Evolutionary conservation across 306 rosid genomes (phyloP).

Genomic region (Begonia masoniana): DNA sequence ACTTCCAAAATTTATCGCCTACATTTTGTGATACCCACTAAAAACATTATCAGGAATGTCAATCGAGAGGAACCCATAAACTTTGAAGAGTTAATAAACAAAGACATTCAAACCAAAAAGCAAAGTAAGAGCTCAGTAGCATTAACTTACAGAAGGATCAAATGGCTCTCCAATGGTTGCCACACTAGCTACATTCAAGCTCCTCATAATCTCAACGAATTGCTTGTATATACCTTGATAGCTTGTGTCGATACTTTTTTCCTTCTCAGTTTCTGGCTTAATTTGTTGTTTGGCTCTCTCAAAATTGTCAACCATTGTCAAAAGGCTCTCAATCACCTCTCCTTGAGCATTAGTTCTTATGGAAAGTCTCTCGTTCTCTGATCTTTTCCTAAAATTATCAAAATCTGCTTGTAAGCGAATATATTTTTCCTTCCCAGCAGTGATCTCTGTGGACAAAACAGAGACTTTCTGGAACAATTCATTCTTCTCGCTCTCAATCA

Average conservation of each 20-base stretch:
- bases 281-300: constrained; percentile 63
- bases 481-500: constrained; percentile 26
- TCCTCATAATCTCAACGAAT: constrained; percentile 72
- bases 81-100: no score
- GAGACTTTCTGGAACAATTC: constrained; percentile 41
- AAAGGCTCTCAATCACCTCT: constrained; percentile 53
- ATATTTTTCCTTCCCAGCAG: constrained; percentile 51
- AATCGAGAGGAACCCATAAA: no score
- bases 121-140: neutral
- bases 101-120: neutral
- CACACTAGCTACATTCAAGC: constrained; percentile 52
- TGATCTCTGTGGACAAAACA: constrained; percentile 35
- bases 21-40: no score
- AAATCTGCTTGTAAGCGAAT: constrained; percentile 83
- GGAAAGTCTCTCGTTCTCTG: constrained; percentile 47
- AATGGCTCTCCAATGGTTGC: constrained; percentile 80
- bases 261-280: constrained; percentile 61
- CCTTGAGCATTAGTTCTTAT: constrained; percentile 49
- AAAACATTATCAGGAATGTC: no score
- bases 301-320: constrained; percentile 80
- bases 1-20: no score
- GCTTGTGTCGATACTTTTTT: constrained; percentile 66
- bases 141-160: constrained; percentile 64
- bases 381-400: constrained; percentile 76
- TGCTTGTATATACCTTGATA: constrained; percentile 94